Evolutionary conservation across 2,329 filamentous ascomycete genomes (phyloP), one percentile per base, ranked within the genome.

Genomic region (Lachnellula arida): DNA sequence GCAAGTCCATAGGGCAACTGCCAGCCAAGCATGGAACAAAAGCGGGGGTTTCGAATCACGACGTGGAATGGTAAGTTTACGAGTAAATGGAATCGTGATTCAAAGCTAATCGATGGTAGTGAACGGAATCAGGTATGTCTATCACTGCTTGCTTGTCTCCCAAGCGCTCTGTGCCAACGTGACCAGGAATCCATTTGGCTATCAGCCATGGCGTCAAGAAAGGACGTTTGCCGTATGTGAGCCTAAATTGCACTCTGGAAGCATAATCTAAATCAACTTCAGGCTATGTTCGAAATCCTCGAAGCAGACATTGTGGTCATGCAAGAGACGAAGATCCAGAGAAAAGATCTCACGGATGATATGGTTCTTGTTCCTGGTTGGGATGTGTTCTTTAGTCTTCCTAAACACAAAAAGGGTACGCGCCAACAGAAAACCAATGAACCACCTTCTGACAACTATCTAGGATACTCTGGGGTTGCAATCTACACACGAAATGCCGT

Each of bases 351-450:
- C 1, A 81, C 79, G 42, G 94, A 97, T 78, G 94, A 97, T 65
- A 97, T 97, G 91, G 92, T 97, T 9, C 77, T 97, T 35, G 85
- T 97, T 0, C 85, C 89, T 0, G 94, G 94, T 12, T 99, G 93
- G 93, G 94, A 99, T 70, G 92, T 92, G 62, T 96, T 87, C 73
- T 97, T 97, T 74, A 97, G 91, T 70, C 77, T 99, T 23, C 94
- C 94, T 0, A 91, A 87, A 69, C 81, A 95, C 68, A 97, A 97
- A 72, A 97, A 97, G 78, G 93, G 91, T 87, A 74, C 32, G 39
- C 23, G 9, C 15, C 14, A 15, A 34, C 32, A 11, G 37, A 9
- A 11, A n/a, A 35, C 40, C 2, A 17, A 17, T 23, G 42, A 19
- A 35, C 12, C 17, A 40, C 44, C 43, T 57, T 34, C 39, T 42